Percentiles rank a stretch among this genome's conserved stretches.
These are phyloP conservation scores for Nakazawaea wyomingensis DNA, from an alignment of 805 yeast species.

Conservation along the genomic window DNA sequence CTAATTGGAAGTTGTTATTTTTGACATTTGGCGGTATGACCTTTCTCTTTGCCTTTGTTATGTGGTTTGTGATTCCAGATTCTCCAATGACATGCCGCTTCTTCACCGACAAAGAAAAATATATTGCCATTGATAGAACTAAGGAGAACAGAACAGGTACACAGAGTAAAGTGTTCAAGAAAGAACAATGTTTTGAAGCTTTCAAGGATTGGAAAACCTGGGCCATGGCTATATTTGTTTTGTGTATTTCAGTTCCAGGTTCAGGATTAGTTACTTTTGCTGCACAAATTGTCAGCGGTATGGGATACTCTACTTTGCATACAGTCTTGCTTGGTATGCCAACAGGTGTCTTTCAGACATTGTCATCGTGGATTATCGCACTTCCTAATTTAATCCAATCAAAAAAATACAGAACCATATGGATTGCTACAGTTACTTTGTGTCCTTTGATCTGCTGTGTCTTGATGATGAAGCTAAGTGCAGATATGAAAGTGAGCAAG, in stretches of 20 bases:
- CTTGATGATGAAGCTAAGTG: slow-evolving; percentile 16
- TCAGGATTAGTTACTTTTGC: slow-evolving; percentile 38
- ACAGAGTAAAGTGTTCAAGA: slow-evolving; percentile 37
- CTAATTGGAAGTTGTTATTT: slow-evolving; percentile 23
- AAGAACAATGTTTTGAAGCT: slow-evolving; percentile 39
- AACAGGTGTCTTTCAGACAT: slow-evolving; percentile 18
- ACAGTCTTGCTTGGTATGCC: slow-evolving; percentile 19
- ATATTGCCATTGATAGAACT: slow-evolving; percentile 38
- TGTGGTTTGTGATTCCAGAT: slow-evolving; percentile 35
- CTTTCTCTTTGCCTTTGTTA: slow-evolving; percentile 19
- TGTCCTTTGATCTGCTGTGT: slow-evolving; percentile 16
- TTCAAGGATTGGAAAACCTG: slow-evolving; percentile 36
- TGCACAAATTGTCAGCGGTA: slow-evolving; percentile 25
- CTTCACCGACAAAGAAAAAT: slow-evolving; percentile 40
- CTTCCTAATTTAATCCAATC: slow-evolving; percentile 14
- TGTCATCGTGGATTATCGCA: slow-evolving; percentile 19
- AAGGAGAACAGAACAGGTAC: slow-evolving; percentile 33
- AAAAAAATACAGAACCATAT: slow-evolving; percentile 15
- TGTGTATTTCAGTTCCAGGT: slow-evolving; percentile 23
- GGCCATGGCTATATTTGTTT: slow-evolving; percentile 32
- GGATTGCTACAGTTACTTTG: slow-evolving; percentile 13
- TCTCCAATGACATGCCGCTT: slow-evolving; percentile 45
- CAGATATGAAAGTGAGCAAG: slow-evolving; percentile 23
- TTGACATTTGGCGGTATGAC: slow-evolving; percentile 23
- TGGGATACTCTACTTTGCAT: slow-evolving; percentile 19